phyloP scores from a whole-genome alignment of 768 basidiomycete species.

The Serendipita vermifera region DNA sequence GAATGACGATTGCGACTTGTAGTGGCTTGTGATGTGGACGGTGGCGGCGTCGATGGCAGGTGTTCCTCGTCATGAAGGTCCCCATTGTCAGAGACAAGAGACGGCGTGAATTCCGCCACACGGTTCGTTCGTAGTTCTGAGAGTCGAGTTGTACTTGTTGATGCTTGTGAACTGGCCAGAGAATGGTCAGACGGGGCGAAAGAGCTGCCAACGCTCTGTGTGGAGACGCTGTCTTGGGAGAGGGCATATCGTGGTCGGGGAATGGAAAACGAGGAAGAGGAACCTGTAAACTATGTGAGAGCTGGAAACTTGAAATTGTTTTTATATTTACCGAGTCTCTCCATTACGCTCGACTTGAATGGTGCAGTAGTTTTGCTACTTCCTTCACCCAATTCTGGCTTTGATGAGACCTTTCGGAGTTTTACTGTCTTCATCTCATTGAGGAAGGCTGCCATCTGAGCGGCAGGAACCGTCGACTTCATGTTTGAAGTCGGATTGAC shows the following conservation, averaged over 20 bases:
- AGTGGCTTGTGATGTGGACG: not conserved
- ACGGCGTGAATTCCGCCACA: conserved; percentile 45
- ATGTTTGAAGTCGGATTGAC: conserved; percentile 39
- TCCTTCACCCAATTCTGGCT: not conserved
- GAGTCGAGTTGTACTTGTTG: not conserved
- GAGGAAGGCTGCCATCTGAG: conserved; percentile 74
- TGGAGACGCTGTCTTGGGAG: not conserved
- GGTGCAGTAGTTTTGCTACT: not conserved
- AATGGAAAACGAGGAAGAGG: not conserved
- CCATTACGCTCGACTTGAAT: not conserved
- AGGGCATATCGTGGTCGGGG: not conserved
- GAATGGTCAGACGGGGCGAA: not conserved
- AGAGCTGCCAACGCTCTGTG: not conserved
- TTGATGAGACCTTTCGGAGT: conserved; percentile 32
- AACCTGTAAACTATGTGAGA: not conserved
- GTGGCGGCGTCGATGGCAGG: not conserved
- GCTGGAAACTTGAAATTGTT: not conserved
- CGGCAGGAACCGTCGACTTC: conserved; percentile 46
- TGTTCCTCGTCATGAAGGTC: conserved; percentile 32
- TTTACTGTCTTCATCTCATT: conserved; percentile 67
- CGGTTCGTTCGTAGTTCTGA: conserved; percentile 19
- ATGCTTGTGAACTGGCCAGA: not conserved
- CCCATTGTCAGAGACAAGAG: conserved; percentile 63
- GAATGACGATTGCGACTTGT: not conserved
- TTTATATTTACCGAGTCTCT: not conserved